Conservation (phyloP, 208 protist species). For the Lotmaria passim region DNA sequence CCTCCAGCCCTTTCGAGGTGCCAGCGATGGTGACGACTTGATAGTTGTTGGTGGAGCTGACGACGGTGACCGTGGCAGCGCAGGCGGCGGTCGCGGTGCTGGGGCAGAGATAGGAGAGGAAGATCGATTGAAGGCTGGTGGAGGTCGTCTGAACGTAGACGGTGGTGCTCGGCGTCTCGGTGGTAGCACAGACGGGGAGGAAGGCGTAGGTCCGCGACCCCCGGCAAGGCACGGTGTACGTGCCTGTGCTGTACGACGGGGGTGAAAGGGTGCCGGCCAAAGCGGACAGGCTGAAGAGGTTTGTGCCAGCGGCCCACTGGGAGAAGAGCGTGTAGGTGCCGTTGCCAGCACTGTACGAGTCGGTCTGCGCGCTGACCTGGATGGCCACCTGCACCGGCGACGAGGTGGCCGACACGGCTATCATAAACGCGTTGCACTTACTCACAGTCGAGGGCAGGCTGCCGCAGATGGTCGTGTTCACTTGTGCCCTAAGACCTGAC, state of each 20-base stretch:
- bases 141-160: slow-evolving; percentile 35
- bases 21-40: slow-evolving; percentile 44
- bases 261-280: slow-evolving; percentile 29
- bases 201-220: slow-evolving; percentile 42
- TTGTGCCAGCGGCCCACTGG: slow-evolving; percentile 34
- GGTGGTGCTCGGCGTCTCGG: slow-evolving; percentile 29
- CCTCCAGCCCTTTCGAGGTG: slow-evolving; percentile 43
- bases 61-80: slow-evolving; percentile 17
- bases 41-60: slow-evolving; percentile 9
- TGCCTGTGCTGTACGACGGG: slow-evolving; percentile 26
- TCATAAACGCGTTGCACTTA: slow-evolving; percentile 51
- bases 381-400: slow-evolving; percentile 55
- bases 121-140: slow-evolving; percentile 21
- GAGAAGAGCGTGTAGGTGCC: slow-evolving; percentile 35
- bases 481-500: slow-evolving; percentile 10
- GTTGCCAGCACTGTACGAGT: slow-evolving; percentile 24
- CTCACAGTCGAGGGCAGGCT: slow-evolving; percentile 14
- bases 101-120: slow-evolving; percentile 18
- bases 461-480: slow-evolving; percentile 41
- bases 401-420: slow-evolving; percentile 8
- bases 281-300: slow-evolving; percentile 18
- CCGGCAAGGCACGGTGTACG: slow-evolving; percentile 53
- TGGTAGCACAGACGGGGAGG: slow-evolving; percentile 32
- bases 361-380: slow-evolving; percentile 23
- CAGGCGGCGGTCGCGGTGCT: neutral